phyloP scores from a whole-genome alignment of 164 flowering plant species.

The Vitis rotundifolia region DNA sequence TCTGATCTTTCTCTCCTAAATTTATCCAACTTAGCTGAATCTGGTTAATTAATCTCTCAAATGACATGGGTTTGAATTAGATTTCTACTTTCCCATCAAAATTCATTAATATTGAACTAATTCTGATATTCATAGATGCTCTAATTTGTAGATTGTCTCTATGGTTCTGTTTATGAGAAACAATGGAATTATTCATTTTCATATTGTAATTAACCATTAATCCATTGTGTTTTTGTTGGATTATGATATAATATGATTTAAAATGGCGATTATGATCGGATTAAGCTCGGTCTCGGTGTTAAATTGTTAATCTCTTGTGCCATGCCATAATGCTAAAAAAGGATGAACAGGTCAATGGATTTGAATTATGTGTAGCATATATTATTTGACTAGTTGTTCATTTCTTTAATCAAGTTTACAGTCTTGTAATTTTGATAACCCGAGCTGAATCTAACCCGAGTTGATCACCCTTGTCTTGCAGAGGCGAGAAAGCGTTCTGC shows the following conservation, averaged over 20 bases:
- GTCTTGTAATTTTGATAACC: not conserved
- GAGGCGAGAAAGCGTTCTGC: conserved; percentile 70
- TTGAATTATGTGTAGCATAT: too few species aligned
- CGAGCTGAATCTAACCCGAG: not conserved
- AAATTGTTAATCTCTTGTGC: too few species aligned
- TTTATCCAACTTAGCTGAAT: not conserved
- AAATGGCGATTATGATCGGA: too few species aligned
- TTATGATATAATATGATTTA: too few species aligned
- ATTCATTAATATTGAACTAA: not conserved
- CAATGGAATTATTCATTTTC: not conserved
- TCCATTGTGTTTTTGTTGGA: too few species aligned
- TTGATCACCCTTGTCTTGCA: conserved; percentile 18
- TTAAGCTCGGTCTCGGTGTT: too few species aligned
- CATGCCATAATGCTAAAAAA: too few species aligned
- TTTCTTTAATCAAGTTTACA: too few species aligned
- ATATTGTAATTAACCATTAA: too few species aligned
- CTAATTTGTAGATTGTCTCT: too few species aligned
- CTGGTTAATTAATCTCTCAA: not conserved
- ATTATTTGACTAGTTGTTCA: too few species aligned
- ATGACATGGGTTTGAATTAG: not conserved
- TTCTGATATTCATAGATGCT: not conserved
- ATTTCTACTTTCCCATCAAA: not conserved
- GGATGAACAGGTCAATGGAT: too few species aligned
- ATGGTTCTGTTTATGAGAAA: not conserved
- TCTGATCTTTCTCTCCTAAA: not conserved